Percentiles rank a stretch among this genome's conserved stretches.
These are phyloP conservation scores for Xylariaceae sp. DNA, from an alignment of 2,329 filamentous ascomycete genomes.

Conservation along the genomic window DNA sequence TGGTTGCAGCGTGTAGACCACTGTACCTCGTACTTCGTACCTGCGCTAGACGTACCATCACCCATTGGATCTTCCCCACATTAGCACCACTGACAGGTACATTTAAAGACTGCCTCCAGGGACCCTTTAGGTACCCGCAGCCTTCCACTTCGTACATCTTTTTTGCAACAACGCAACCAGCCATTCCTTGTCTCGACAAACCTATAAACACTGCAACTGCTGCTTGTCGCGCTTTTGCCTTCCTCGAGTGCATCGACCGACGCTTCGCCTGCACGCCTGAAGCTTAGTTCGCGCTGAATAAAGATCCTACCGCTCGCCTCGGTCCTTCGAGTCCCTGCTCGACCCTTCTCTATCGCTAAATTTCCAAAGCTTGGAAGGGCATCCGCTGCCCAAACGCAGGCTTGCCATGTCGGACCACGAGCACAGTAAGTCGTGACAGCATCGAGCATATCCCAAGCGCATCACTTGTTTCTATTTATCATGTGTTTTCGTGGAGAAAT, in stretches of 20 bases:
- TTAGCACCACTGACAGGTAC: background rate
- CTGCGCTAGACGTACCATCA: background rate
- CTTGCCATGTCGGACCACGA: slow-evolving; percentile 60
- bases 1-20: no score
- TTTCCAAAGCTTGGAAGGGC: background rate
- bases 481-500: background rate
- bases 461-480: background rate
- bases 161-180: background rate
- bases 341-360: background rate
- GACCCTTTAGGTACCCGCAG: background rate
- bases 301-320: background rate
- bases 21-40: background rate
- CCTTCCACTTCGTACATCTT: background rate
- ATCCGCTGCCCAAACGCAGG: background rate
- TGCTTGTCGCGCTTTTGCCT: background rate
- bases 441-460: background rate
- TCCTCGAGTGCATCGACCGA: background rate
- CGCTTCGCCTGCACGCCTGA: background rate
- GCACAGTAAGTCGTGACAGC: slow-evolving; percentile 47
- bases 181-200: background rate
- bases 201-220: background rate
- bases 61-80: background rate
- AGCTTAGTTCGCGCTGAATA: background rate
- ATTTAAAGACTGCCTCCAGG: background rate
- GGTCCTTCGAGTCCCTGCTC: background rate